Conservation (phyloP, 192 early-diverging fungal species). For the Coemansia asiatica region DNA sequence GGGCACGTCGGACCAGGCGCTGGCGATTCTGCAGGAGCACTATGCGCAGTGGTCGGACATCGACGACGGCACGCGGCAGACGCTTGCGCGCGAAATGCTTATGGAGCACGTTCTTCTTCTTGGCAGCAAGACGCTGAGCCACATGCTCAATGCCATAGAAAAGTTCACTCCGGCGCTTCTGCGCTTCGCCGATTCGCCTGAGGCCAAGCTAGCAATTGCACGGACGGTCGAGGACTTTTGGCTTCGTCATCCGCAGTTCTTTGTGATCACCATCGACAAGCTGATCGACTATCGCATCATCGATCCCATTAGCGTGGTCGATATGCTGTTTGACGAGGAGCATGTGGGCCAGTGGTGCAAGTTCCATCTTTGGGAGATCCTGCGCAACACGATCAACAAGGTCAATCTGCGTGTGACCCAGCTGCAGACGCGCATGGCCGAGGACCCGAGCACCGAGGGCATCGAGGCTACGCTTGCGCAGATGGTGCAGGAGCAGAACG, state of each 20-base stretch:
- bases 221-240: conserved; percentile 74
- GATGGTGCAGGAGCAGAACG: conserved; percentile 77
- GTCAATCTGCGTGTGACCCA: conserved; percentile 74
- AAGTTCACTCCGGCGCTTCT: conserved; percentile 60
- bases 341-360: conserved; percentile 38
- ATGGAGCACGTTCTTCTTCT: conserved; percentile 81
- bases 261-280: conserved; percentile 92
- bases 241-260: conserved; percentile 83
- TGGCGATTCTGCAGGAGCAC: conserved; percentile 50
- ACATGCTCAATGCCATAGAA: conserved; percentile 89
- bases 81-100: conserved; percentile 68
- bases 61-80: conserved; percentile 31
- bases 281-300: conserved; percentile 93
- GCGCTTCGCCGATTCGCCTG: conserved; percentile 49
- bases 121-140: conserved; percentile 92
- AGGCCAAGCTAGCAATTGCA: conserved; percentile 73
- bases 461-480: conserved; percentile 66
- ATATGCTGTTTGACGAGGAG: conserved; percentile 68
- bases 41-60: conserved; percentile 48
- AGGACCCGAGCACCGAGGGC: conserved; percentile 43
- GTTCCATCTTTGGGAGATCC: conserved; percentile 83
- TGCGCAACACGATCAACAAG: conserved; percentile 83
- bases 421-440: conserved; percentile 35
- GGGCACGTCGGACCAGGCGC: conserved; percentile 48
- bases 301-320: conserved; percentile 77